Evolutionary conservation across 2,329 filamentous ascomycete species (phyloP), one percentile per base, ranked within the genome.

Genomic region (Thielaviopsis punctulata): DNA sequence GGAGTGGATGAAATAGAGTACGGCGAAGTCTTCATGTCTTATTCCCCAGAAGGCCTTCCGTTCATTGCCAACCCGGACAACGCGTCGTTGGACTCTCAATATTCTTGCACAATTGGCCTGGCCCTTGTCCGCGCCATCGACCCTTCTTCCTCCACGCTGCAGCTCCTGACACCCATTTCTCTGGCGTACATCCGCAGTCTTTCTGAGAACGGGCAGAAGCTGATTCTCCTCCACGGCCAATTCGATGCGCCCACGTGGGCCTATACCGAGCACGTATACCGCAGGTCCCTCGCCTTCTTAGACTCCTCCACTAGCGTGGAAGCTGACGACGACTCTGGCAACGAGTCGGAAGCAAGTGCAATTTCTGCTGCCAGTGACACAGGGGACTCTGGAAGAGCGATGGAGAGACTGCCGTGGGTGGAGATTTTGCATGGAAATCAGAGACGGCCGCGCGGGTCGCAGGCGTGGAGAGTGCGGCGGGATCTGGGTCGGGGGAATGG

Each of bases 81-180:
- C n/a, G 67, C 69, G 2, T 69, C 72, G 1, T 70, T 86, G 0
- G 70, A 84, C 57, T 82, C 84, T 0, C 64, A 62, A 24, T 68
- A 74, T 59, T 82, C 77, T 0, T 68, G 68, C 21, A 71, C 76
- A 13, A 63, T 86, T 3, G 83, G 82, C 1, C 67, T 85, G 1
- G 82, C 76, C 0, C 69, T 90, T 8, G 64, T 92, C n/a, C 75
- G 83, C 1, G 82, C 79, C 4, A 77, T 89, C 54, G 81, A 89
- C 60, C 60, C 66, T 0, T 61, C 64, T 21, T 69, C 65, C 1
- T 67, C 70, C 3, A 62, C 69, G 5, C 64, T 90, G 3, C 80
- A 87, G 54, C 60, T 90, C 1, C 61, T 88, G 1, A 82, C 81
- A 0, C 83, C 84, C 0, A 68, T 80, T 6, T 52, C 68, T 0